Evolutionary conservation across 768 basidiomycete genomes (phyloP), one percentile per base, ranked within the genome.

Genomic region (Mycena rebaudengoi): DNA sequence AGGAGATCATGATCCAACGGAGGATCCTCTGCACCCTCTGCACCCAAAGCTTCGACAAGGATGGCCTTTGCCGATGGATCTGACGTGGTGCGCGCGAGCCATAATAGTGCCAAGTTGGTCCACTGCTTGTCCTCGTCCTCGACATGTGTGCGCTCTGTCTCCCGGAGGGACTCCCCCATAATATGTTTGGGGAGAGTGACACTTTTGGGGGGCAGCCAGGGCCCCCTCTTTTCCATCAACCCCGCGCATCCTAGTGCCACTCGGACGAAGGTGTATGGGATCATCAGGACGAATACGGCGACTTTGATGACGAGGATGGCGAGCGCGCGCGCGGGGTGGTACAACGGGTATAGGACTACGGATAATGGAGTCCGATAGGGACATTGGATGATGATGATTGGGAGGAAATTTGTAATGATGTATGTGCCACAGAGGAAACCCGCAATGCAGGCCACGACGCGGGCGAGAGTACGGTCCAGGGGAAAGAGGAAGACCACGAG

Each of bases 301-400:
- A 45, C 44, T 41, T 41, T 7, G 40, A 41, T 10, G 7, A 41
- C 21, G 23, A 45, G 21, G 44, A 45, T 45, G 16, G 21, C 16
- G 44, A 45, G 44, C 20, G 21, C 21, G 44, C 44, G 44, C 21
- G 44, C 44, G 21, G 40, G 40, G 16, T 41, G 7, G 21, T 41
- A 41, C 40, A 45, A 45, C 5, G 44, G 44, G 44, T 45, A 45
- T 23, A 45, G 44, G 44, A 45, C 14, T 26, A 25, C 44, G 21
- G 44, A 45, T 45, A 45, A 45, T 45, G 44, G 44, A 25, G 44
- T 45, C 44, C 44, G 44, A 45, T 45, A 45, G 44, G 44, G 44
- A 45, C 44, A 45, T 26, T 16, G 20, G 11, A 45, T 25, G 21
- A 25, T 23, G 21, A 45, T 45, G 44, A 45, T 45, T 45, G 44